Percentiles rank a stretch among this genome's conserved stretches.
phyloP scores from a whole-genome alignment of 305 asterid species.

The Coffea humblotiana region DNA sequence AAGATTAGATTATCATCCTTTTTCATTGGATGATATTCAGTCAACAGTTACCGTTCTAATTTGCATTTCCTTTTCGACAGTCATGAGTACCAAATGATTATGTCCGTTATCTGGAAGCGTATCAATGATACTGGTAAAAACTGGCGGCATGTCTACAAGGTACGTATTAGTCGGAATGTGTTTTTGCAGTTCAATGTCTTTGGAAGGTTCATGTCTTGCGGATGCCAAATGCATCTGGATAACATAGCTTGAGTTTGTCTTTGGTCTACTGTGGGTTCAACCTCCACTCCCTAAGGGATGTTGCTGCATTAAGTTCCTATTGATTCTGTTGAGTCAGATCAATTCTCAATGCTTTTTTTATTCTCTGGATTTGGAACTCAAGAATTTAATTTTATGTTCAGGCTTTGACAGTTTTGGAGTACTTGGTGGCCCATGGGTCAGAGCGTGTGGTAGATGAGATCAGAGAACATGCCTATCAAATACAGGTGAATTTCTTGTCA shows the following conservation, averaged over 20 bases:
- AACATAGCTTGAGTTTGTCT: not conserved
- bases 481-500: slow-evolving; percentile 63
- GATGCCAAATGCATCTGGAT: not conserved
- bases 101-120: slow-evolving; percentile 95
- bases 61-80: slow-evolving; percentile 43
- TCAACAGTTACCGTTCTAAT: slow-evolving; percentile 19
- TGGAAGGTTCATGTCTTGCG: slow-evolving; percentile 2
- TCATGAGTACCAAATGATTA: slow-evolving; percentile 92
- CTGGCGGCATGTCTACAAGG: slow-evolving; percentile 98
- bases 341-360: not conserved
- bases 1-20: slow-evolving; percentile 28
- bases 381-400: slow-evolving; percentile 28
- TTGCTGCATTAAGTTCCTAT: not conserved
- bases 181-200: not conserved
- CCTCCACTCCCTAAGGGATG: not conserved
- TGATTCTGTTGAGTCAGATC: not conserved
- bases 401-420: slow-evolving; percentile 93
- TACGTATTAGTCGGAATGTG: slow-evolving; percentile 26
- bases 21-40: slow-evolving; percentile 8
- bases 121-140: slow-evolving; percentile 86
- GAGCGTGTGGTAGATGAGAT: slow-evolving; percentile 96
- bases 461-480: slow-evolving; percentile 94
- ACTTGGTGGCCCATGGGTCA: slow-evolving; percentile 94
- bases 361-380: not conserved
- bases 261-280: not conserved